Percentiles rank a stretch among this genome's conserved stretches.
Conservation (phyloP, 768 basidiomycete species). For the Infundibulicybe gibba region DNA sequence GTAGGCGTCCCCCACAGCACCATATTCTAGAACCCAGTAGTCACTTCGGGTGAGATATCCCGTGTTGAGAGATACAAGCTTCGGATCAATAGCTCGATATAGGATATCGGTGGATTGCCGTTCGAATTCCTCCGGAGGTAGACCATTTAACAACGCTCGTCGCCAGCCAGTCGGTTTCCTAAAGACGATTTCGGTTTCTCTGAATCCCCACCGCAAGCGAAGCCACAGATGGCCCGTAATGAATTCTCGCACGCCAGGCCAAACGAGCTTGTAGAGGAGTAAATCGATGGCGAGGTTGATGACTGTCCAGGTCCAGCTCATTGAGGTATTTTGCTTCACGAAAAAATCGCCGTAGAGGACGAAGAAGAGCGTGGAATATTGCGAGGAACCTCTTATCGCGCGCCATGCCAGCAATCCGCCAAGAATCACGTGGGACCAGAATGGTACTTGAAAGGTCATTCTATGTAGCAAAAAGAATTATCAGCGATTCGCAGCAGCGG, state of each 20-base stretch:
- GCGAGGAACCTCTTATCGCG: no score
- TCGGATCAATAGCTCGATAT: slow-evolving; percentile 4
- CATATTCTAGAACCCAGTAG: slow-evolving; percentile 5
- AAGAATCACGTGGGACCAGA: no score
- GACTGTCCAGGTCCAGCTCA: no score
- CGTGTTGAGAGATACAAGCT: slow-evolving; percentile 2
- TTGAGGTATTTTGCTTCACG: no score
- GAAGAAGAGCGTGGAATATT: no score
- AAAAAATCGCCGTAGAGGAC: no score
- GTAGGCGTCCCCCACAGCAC: slow-evolving; percentile 1
- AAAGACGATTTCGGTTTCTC: slow-evolving; percentile 5
- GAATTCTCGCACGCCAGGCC: neutral
- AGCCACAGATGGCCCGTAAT: slow-evolving; percentile 7
- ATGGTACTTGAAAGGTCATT: no score
- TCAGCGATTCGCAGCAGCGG: no score
- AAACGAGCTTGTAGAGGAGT: no score
- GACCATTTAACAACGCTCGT: neutral
- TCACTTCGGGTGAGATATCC: slow-evolving; percentile 10
- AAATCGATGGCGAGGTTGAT: no score
- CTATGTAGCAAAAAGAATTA: no score
- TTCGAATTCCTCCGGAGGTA: slow-evolving; percentile 2
- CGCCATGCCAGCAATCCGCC: no score
- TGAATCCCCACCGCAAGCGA: slow-evolving; percentile 8
- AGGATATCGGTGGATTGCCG: neutral
- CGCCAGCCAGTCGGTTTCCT: slow-evolving; percentile 6